phyloP scores from a whole-genome alignment of 2,329 filamentous ascomycete species.

The Ophiostoma montium region DNA sequence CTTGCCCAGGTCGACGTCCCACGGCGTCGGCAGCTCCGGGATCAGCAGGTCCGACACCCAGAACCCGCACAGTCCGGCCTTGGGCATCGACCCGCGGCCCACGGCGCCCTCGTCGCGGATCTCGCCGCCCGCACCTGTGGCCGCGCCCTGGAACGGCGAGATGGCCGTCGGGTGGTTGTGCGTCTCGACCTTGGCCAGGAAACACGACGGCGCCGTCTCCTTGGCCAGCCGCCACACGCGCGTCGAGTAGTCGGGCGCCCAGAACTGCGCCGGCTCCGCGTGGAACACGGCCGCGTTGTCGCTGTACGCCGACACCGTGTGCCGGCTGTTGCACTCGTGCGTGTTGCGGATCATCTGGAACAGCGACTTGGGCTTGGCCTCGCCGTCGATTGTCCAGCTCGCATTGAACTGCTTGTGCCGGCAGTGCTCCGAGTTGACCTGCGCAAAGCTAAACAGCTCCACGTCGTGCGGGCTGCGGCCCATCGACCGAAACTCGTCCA shows the following conservation, averaged over 20 bases:
- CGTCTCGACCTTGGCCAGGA: conserved; percentile 89
- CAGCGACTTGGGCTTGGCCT: conserved; percentile 62
- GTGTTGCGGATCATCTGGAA: conserved; percentile 97
- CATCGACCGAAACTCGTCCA: conserved; percentile 62
- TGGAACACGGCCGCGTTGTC: conserved; percentile 93
- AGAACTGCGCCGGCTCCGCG: conserved; percentile 58
- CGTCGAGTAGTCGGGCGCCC: conserved; percentile 76
- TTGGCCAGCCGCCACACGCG: conserved; percentile 79
- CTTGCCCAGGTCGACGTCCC: conserved; percentile 84
- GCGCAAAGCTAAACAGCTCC: conserved; percentile 98
- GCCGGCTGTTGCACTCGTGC: conserved; percentile 65
- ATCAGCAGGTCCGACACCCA: conserved; percentile 91
- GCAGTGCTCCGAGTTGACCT: conserved; percentile 96
- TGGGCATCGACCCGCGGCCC: conserved; percentile 80
- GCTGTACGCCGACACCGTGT: conserved; percentile 90
- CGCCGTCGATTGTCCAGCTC: conserved; percentile 85
- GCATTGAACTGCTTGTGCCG: conserved; percentile 88
- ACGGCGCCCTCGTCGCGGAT: conserved; percentile 93
- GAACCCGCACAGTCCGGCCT: conserved; percentile 83
- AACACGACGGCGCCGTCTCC: conserved; percentile 58
- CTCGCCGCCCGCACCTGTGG: conserved; percentile 89
- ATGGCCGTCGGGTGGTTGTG: conserved; percentile 97
- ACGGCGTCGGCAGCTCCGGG: conserved; percentile 66
- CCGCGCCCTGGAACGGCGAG: conserved; percentile 81
- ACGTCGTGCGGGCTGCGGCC: conserved; percentile 67